These are phyloP conservation scores for Pythium brassicae DNA, from an alignment of 352 stramenopile species.

Conservation along the genomic window DNA sequence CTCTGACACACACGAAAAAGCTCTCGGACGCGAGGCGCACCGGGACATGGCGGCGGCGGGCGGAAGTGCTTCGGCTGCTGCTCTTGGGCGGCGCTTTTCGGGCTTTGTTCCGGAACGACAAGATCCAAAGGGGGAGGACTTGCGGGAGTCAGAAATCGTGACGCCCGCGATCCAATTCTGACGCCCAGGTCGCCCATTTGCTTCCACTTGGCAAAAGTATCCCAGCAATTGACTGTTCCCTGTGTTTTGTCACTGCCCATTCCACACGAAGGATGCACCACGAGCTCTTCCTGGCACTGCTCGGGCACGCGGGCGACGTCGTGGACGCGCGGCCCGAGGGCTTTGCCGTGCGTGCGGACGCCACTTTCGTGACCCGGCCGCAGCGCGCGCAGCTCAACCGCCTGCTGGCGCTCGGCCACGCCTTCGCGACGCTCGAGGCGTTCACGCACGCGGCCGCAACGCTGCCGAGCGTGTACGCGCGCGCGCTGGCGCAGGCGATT, in stretches of 20 bases:
- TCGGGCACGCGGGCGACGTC: slow-evolving; percentile 63
- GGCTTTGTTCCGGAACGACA: background rate
- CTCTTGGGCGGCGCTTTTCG: slow-evolving; percentile 3
- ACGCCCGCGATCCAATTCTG: too few species aligned
- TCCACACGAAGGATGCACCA: slow-evolving; percentile 49
- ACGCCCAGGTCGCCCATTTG: background rate
- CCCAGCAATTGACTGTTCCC: slow-evolving; percentile 3
- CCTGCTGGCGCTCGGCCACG: slow-evolving; percentile 46
- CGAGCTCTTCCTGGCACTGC: slow-evolving; percentile 72
- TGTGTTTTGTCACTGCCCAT: slow-evolving; percentile 1
- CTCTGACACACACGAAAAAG: background rate
- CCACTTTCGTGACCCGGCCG: slow-evolving; percentile 38
- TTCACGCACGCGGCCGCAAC: slow-evolving; percentile 26
- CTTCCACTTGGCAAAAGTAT: background rate
- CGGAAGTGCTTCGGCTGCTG: slow-evolving; percentile 8
- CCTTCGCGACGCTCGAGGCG: slow-evolving; percentile 41
- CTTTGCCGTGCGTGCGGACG: slow-evolving; percentile 49
- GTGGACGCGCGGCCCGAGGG: slow-evolving; percentile 45
- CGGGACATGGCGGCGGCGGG: slow-evolving; percentile 28
- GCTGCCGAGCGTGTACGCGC: slow-evolving; percentile 52
- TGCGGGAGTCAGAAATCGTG: background rate
- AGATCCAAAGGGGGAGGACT: slow-evolving; percentile 1
- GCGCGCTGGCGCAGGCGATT: slow-evolving; percentile 51
- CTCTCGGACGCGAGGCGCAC: slow-evolving; percentile 11
- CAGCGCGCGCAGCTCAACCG: slow-evolving; percentile 54